These are phyloP conservation scores for Pyrenula aspistea DNA, from an alignment of 495 filamentous ascomycete genomes.

Conservation along the genomic window DNA sequence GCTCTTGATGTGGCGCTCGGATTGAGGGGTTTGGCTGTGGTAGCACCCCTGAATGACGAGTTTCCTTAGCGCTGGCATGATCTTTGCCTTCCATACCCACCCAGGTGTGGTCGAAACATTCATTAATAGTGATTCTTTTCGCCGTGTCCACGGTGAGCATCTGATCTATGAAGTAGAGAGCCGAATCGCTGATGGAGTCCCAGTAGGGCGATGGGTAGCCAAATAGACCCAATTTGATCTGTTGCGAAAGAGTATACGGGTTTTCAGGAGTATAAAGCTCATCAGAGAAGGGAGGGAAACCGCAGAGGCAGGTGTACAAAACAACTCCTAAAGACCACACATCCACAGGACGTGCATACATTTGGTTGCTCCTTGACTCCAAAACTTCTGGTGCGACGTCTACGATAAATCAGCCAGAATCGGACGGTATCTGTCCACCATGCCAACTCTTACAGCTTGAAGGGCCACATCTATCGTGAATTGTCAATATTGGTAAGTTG, in stretches of 20 bases:
- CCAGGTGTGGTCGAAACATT: conserved; percentile 34
- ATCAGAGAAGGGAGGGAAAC: conserved; percentile 70
- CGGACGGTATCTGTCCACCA: too few relatives aligned
- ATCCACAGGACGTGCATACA: conserved; percentile 67
- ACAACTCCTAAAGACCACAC: conserved; percentile 74
- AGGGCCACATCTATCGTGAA: too few relatives aligned
- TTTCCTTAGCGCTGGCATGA: too few relatives aligned
- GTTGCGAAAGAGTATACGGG: conserved; percentile 56
- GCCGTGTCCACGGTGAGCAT: conserved; percentile 63
- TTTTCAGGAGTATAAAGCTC: conserved; percentile 52
- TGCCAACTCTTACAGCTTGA: too few relatives aligned
- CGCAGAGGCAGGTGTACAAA: conserved; percentile 71
- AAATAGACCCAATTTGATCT: conserved; percentile 58
- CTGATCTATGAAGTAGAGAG: conserved; percentile 62
- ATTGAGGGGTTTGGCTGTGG: too few relatives aligned
- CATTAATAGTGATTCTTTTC: conserved; percentile 55
- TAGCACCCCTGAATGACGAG: too few relatives aligned
- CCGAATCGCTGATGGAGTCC: conserved; percentile 61
- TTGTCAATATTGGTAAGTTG: too few relatives aligned
- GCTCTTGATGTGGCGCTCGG: too few relatives aligned
- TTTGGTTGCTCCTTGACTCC: conserved; percentile 26
- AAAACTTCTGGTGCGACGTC: background rate
- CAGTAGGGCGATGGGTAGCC: conserved; percentile 75
- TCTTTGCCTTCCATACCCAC: too few relatives aligned
- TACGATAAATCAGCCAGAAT: too few relatives aligned